Evolutionary conservation across 106 monocot genomes (phyloP), one percentile per base, ranked within the genome.

Genomic region (Chionographis japonica): DNA sequence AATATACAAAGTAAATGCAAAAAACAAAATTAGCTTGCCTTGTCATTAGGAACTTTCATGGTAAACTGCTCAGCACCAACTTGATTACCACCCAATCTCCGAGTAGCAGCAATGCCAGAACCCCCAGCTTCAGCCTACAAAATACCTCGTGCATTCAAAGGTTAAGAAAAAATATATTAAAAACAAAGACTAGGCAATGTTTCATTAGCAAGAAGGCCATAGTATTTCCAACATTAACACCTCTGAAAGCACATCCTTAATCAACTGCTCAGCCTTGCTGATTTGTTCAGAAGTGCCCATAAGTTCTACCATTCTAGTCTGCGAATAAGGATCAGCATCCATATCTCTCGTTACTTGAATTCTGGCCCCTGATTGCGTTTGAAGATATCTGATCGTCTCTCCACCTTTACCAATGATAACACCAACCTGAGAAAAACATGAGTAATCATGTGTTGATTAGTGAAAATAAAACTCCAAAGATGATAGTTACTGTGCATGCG

Each of bases 351-450:
- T 84, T 36, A 91, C 84, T 71, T 91, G 87, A 71, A 91, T 91
- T 62, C 82, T 87, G 10, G 87, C 84, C 70, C 91, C 91, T 56
- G 91, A 91, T 37, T 87, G 84, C 40, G 66, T 55, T 54, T 87
- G 87, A 68, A 91, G 86, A 75, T 84, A 79, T 69, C 84, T 91
- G 27, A 91, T 91, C 12, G 86, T 91, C 62, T 91, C 91, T 58
- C 91, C 91, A 71, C 79, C 70, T 80, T 87, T 84, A 6, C 91
- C 87, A 77, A 91, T 91, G n/a, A 91, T 87, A 58, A 91, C 84
- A 72, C 87, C 91, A 77, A 91, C 91, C 91, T 91, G 40, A 37
- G 35, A 18, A 36, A 20, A 62, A 38, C 49, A 15, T 50, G 50
- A 15, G 40, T 36, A 68, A 15, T 14, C 6, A 14, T 56, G 46